Percentiles rank a stretch among this genome's conserved stretches.
phyloP scores from a whole-genome alignment of 2,329 filamentous ascomycete genomes.

The Penicillium janthinellum region DNA sequence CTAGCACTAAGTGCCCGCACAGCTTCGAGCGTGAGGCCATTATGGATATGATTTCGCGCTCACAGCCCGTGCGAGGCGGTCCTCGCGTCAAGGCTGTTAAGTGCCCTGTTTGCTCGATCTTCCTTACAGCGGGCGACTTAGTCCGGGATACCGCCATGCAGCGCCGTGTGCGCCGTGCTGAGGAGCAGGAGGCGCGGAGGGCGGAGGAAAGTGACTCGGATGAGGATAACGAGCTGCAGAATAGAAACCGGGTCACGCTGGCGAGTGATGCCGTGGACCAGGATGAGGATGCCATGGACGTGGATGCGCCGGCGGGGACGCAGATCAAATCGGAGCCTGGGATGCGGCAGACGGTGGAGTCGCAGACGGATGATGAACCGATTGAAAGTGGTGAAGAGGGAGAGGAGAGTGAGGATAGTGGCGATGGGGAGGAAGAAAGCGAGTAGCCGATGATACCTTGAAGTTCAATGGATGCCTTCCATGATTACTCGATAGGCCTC shows the following conservation, averaged over 20 bases:
- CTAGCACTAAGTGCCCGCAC: conserved; percentile 52
- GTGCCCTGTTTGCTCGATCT: conserved; percentile 47
- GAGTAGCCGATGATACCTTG: neutral
- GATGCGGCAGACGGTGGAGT: neutral
- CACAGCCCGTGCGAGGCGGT: conserved; percentile 25
- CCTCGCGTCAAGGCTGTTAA: conserved; percentile 34
- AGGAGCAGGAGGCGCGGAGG: conserved; percentile 30
- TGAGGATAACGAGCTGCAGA: conserved; percentile 16
- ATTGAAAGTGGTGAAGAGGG: conserved; percentile 1
- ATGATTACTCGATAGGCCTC: conserved; percentile 9
- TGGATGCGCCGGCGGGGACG: conserved; percentile 17
- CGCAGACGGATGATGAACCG: conserved; percentile 19
- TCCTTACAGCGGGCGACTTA: conserved; percentile 43
- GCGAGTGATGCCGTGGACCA: conserved; percentile 31
- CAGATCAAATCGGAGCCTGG: conserved; percentile 14
- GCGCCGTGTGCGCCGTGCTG: conserved; percentile 40
- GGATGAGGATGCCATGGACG: conserved; percentile 28
- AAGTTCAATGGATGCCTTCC: neutral
- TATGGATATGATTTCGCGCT: conserved; percentile 43
- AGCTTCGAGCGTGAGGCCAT: conserved; percentile 53
- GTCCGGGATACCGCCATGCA: conserved; percentile 43
- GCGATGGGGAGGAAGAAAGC: neutral
- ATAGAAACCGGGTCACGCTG: conserved; percentile 31
- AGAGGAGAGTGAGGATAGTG: neutral
- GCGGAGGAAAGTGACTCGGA: conserved; percentile 37